Base-by-base conservation (phyloP, 2,329 filamentous ascomycete genomes). In the Colletotrichum acutatum region DNA sequence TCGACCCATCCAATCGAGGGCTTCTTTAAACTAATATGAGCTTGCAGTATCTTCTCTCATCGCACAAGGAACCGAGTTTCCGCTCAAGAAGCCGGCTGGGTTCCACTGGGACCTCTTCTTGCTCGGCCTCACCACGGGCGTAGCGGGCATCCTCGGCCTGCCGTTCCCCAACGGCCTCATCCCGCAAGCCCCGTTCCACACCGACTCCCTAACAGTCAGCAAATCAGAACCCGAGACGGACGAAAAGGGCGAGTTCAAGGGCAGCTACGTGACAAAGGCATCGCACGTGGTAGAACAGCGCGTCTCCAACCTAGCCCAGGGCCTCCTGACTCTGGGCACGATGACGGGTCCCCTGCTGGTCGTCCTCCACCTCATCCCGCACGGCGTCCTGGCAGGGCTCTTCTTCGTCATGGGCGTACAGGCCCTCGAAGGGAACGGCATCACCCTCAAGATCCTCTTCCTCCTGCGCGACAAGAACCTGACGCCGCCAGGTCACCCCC, bases 51-150 rank as follows among this genome's bases (percentile, higher is more conserved):
- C 93, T 0, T 95, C 93, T 6, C 88, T 96, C 34, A 95, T 95
- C 66, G 93, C 93, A 12, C 94, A 96, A 79, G 94, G 93, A 62
- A 95, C 92, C 74, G 93, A 96, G 78, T 96, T 95, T 75, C 94
- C 94, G 1, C 89, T 96, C 12, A 88, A 90, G 26, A 96, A 96
- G 78, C 94, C 94, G 3, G 93, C 94, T 57, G 94, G 94, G 16
- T 96, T 96, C 79, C 94, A 96, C 82, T 96, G 94, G 94, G 94
- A 96, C 77, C 82, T 96, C 52, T 95, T 95, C 83, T 89, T 96
- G 34, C 90, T 96, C 0, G 94, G 94, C 5, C 84, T 94, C 32
- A 95, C 93, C 1, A 95, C 94, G 0, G 93, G 92, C 62, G 83
- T 95, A 1, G 92, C 93, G 3, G 94, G 94, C 12, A 86, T 96